A percentile compares a stretch with the other conserved stretches of the same genome.
Evolutionary conservation across 768 basidiomycete species (phyloP).

Genomic region (Polyporus arcularius): DNA sequence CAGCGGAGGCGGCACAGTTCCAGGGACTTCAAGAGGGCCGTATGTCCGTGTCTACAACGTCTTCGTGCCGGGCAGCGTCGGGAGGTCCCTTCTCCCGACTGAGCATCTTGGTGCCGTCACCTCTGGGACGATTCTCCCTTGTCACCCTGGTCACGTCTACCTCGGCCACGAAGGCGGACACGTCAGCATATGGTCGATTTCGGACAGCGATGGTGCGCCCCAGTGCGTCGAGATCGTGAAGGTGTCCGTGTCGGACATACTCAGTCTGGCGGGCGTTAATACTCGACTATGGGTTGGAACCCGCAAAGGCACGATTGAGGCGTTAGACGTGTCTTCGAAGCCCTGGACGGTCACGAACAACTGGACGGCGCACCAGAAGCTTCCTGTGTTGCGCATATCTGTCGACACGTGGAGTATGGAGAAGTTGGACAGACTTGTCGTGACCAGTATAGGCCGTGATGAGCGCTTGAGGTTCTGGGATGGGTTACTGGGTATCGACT

Average conservation of each 20-base stretch:
- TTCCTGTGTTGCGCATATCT: constrained; percentile 63
- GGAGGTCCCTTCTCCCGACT: constrained; percentile 56
- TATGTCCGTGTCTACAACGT: constrained; percentile 83
- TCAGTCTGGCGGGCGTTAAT: constrained; percentile 83
- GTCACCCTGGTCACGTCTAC: constrained; percentile 66
- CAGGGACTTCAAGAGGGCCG: constrained; percentile 56
- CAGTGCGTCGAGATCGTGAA: constrained; percentile 75
- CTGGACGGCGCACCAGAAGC: constrained; percentile 77
- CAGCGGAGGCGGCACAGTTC: constrained; percentile 29
- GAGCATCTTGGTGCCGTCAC: constrained; percentile 84
- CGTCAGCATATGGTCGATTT: constrained; percentile 76
- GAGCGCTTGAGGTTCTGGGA: constrained; percentile 85
- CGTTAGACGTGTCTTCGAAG: constrained; percentile 69
- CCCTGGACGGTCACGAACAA: constrained; percentile 89
- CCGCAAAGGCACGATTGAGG: constrained; percentile 78
- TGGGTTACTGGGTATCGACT: constrained; percentile 79
- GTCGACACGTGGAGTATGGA: constrained; percentile 80
- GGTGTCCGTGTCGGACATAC: constrained; percentile 78
- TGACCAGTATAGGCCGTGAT: constrained; percentile 76
- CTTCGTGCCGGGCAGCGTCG: constrained; percentile 57
- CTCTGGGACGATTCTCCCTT: constrained; percentile 73
- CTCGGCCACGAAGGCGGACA: constrained; percentile 92
- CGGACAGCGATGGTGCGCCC: constrained; percentile 56
- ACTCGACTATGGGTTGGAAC: constrained; percentile 86
- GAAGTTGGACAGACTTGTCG: constrained; percentile 64